Percentiles rank a stretch among this genome's conserved stretches.
Conservation (phyloP, 2,329 filamentous ascomycete genomes). For the Metarhizium guizhouense region DNA sequence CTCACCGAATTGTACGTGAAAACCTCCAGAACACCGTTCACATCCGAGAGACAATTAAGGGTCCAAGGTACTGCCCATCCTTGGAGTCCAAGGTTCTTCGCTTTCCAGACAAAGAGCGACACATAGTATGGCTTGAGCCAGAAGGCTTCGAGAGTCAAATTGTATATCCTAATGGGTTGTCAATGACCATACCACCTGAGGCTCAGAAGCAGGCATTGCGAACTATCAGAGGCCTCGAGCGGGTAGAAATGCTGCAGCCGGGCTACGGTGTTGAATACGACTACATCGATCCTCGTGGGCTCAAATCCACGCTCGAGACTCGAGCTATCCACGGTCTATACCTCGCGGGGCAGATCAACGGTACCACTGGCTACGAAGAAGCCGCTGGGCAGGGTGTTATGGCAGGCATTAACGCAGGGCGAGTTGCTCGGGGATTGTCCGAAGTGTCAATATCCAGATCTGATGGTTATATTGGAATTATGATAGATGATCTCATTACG, state of each 20-base stretch:
- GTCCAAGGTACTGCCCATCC: slow-evolving; percentile 90
- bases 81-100: slow-evolving; percentile 89
- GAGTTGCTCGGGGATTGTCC: slow-evolving; percentile 58
- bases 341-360: slow-evolving; percentile 94
- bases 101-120: slow-evolving; percentile 69
- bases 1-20: slow-evolving; percentile 74
- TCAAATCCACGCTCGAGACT: slow-evolving; percentile 86
- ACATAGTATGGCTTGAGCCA: slow-evolving; percentile 94
- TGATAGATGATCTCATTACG: slow-evolving; percentile 96
- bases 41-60: slow-evolving; percentile 89
- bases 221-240: slow-evolving; percentile 80
- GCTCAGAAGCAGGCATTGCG: slow-evolving; percentile 79
- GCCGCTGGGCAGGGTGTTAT: slow-evolving; percentile 88
- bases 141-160: slow-evolving; percentile 87
- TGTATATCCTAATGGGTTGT: slow-evolving; percentile 93
- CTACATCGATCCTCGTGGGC: slow-evolving; percentile 86
- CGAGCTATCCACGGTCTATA: slow-evolving; percentile 85
- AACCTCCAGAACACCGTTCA: slow-evolving; percentile 97
- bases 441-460: slow-evolving; percentile 65
- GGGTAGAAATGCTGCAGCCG: slow-evolving; percentile 84
- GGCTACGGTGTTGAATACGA: slow-evolving; percentile 98
- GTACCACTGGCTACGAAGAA: slow-evolving; percentile 96
- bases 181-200: slow-evolving; percentile 88
- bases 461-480: slow-evolving; percentile 95
- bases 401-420: slow-evolving; percentile 87